Conservation (phyloP, 305 asterid species). For the Plantago lanceolata region DNA sequence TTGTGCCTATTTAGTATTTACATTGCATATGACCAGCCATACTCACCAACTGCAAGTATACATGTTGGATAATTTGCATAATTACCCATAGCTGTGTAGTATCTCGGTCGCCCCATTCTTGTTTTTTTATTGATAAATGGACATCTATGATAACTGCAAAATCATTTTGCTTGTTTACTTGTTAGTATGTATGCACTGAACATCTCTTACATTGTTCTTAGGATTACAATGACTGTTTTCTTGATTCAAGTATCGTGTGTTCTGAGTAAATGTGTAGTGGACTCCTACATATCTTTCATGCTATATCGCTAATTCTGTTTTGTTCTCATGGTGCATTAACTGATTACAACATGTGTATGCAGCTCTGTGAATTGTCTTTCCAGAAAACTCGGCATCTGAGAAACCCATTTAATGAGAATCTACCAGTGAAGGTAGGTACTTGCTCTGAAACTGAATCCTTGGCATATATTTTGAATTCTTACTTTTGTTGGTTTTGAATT, state of each 20-base stretch:
- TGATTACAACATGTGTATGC: slow-evolving; percentile 36
- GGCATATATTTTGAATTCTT: slow-evolving; percentile 9
- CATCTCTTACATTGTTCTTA: background rate
- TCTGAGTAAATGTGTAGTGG: no score
- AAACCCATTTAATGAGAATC: slow-evolving; percentile 87
- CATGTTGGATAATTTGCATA: no score
- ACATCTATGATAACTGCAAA: no score
- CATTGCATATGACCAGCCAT: no score
- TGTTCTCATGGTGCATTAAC: slow-evolving; percentile 16
- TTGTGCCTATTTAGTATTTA: no score
- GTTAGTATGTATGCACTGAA: background rate
- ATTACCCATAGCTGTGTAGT: no score
- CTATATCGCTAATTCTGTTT: slow-evolving; percentile 11
- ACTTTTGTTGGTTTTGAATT: slow-evolving; percentile 6
- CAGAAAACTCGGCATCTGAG: slow-evolving; percentile 79
- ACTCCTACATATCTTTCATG: background rate
- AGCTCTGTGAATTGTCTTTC: slow-evolving; percentile 96
- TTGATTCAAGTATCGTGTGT: background rate
- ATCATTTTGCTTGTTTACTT: background rate
- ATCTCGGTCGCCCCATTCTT: no score
- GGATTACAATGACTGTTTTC: background rate
- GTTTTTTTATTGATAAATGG: no score
- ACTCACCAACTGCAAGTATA: no score
- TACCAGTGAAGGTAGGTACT: slow-evolving; percentile 81
- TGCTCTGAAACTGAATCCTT: slow-evolving; percentile 12